phyloP scores from a whole-genome alignment of 805 yeast species.

The Trichomonascus vanleenenianus region DNA sequence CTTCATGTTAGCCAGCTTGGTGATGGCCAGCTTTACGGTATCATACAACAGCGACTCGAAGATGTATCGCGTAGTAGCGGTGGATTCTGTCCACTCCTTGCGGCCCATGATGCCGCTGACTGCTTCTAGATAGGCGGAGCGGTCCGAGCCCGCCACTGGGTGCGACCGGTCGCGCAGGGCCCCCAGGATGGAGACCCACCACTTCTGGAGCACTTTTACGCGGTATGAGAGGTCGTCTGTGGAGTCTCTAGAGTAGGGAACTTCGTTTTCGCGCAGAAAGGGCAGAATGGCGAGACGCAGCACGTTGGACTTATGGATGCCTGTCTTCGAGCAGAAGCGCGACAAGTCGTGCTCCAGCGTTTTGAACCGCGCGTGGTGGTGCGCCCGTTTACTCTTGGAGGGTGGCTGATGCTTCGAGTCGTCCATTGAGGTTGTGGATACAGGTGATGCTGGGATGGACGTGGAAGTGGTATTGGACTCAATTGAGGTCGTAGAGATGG shows the following conservation, averaged over 20 bases:
- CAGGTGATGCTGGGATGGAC: slow-evolving; percentile 10
- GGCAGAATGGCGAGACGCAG: slow-evolving; percentile 37
- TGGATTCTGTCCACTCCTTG: slow-evolving; percentile 29
- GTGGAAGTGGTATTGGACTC: slow-evolving; percentile 4
- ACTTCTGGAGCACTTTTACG: slow-evolving; percentile 24
- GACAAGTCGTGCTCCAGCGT: slow-evolving; percentile 23
- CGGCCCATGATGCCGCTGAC: slow-evolving; percentile 31
- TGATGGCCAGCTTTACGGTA: slow-evolving; percentile 47
- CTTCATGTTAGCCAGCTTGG: slow-evolving; percentile 38
- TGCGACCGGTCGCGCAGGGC: slow-evolving; percentile 23
- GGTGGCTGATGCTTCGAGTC: neutral
- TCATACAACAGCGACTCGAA: slow-evolving; percentile 32
- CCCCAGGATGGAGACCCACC: slow-evolving; percentile 33
- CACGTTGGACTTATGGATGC: slow-evolving; percentile 29
- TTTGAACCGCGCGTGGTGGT: slow-evolving; percentile 19
- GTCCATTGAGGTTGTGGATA: neutral
- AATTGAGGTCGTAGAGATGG: no score
- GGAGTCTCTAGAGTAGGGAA: slow-evolving; percentile 19
- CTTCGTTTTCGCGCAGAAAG: slow-evolving; percentile 27
- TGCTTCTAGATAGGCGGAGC: slow-evolving; percentile 34
- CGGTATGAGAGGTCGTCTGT: slow-evolving; percentile 18
- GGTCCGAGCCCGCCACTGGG: slow-evolving; percentile 28
- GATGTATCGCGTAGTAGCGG: slow-evolving; percentile 8
- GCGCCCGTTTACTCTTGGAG: neutral
- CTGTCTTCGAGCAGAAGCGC: slow-evolving; percentile 24